Percentiles rank a stretch among this genome's conserved stretches.
These are phyloP conservation scores for Macrolepiota albuminosa DNA, from an alignment of 768 basidiomycete species.

Conservation along the genomic window DNA sequence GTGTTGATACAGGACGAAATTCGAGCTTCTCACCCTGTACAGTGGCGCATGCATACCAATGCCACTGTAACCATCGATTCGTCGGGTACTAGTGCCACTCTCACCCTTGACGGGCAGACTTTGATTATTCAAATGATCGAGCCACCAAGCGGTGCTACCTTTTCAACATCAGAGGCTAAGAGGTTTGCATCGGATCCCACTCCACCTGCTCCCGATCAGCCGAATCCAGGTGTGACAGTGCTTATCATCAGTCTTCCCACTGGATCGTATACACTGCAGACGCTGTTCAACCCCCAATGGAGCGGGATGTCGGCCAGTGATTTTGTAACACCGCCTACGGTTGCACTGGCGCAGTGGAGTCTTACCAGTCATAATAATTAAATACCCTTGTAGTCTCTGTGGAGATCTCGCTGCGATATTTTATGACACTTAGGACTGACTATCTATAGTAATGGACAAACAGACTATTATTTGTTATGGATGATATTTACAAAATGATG, in stretches of 20 bases:
- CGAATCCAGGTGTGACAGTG: slow-evolving; percentile 76
- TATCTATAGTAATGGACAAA: slow-evolving; percentile 3
- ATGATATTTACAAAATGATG: slow-evolving; percentile 10
- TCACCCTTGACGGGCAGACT: slow-evolving; percentile 66
- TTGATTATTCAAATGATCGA: slow-evolving; percentile 64
- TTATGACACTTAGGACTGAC: neutral
- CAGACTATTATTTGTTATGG: neutral
- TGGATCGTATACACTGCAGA: slow-evolving; percentile 74
- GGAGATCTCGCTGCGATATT: slow-evolving; percentile 8
- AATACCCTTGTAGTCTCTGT: slow-evolving; percentile 13
- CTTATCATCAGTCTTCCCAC: slow-evolving; percentile 65
- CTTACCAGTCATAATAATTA: slow-evolving; percentile 70
- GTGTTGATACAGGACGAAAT: slow-evolving; percentile 95
- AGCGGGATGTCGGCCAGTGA: slow-evolving; percentile 48
- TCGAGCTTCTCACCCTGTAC: slow-evolving; percentile 46
- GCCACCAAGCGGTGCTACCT: slow-evolving; percentile 60
- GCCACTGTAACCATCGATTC: slow-evolving; percentile 56
- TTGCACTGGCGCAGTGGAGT: slow-evolving; percentile 71
- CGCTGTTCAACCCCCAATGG: slow-evolving; percentile 96
- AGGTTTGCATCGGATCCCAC: slow-evolving; percentile 58
- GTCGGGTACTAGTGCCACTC: slow-evolving; percentile 62
- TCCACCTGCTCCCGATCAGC: slow-evolving; percentile 62
- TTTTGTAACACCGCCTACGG: slow-evolving; percentile 67
- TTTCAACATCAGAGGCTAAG: slow-evolving; percentile 50
- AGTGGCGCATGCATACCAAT: slow-evolving; percentile 97